Evolutionary conservation across 2,329 filamentous ascomycete species (phyloP), one percentile per base, ranked within the genome.

Genomic region (Fonsecaea monophora): DNA sequence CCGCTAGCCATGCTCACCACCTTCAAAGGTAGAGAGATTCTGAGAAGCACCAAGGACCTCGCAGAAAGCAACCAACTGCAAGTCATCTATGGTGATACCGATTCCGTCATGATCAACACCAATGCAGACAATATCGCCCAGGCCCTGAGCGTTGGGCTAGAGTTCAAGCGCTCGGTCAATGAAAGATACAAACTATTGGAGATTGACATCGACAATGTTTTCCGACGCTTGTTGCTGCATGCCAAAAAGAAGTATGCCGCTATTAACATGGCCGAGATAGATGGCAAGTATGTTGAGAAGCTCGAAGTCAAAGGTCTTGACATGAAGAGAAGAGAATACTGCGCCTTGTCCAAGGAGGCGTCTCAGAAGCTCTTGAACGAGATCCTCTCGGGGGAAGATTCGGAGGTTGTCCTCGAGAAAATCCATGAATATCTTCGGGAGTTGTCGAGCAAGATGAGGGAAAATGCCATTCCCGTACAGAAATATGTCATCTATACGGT

Each of bases 241-340:
- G 94, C 95, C 35, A 99, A 99, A 86, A 99, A 99, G 84, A 99
- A 99, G 83, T 99, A 99, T 78, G 95, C 95, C 8, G 95, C 95
- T 48, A 91, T 99, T 79, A 98, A 96, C 77, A 88, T 98, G 77
- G 88, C 95, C 6, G 92, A 97, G 74, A 85, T 91, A 25, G 91
- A 96, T 74, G 94, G 93, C 73, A 96, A 94, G 77, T 96, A 90
- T 75, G 84, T 94, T 53, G 94, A 98, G 77, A 94, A 96, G 81
- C 90, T 99, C 79, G 95, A 99, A 78, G 92, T 99, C 76, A 99
- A 99, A 81, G 95, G 95, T 82, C 86, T 99, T 56, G 95, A 99
- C 76, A 99, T 99, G 95, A 92, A 90, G 81, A 89, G 95, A 75
- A 90, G 96, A 83, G 95, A 99, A 81, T 99, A 97, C 82, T 99